Evolutionary conservation across 1,139 yeast genomes (phyloP).

Genomic region (Suhomyces atakaporum): DNA sequence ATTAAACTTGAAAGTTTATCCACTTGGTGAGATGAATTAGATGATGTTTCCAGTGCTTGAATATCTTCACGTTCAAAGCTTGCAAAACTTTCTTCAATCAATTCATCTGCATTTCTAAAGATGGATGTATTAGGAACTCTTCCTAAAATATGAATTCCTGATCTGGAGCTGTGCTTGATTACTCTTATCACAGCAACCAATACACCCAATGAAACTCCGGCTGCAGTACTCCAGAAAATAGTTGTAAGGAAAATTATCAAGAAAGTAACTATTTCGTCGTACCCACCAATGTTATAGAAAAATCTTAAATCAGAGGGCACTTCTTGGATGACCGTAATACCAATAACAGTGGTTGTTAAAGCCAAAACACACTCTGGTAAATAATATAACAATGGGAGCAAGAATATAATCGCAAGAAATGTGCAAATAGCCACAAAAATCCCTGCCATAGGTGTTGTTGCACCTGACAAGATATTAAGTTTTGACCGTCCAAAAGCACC

Average conservation of each 20-base stretch:
- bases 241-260: constrained; percentile 26
- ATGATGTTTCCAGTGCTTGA: neutral
- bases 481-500: constrained; percentile 42
- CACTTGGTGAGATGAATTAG: constrained; percentile 7
- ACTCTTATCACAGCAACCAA: constrained; percentile 31
- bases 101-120: constrained; percentile 38
- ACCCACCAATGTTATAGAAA: constrained; percentile 33
- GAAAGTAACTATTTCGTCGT: constrained; percentile 33
- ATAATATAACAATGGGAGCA: constrained; percentile 28
- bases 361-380: constrained; percentile 39
- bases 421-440: constrained; percentile 30
- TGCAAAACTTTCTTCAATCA: constrained; percentile 36
- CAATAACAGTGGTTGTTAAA: constrained; percentile 37
- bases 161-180: constrained; percentile 30
- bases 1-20: constrained; percentile 22
- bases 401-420: constrained; percentile 24
- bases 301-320: constrained; percentile 33
- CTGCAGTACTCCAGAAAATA: constrained; percentile 35
- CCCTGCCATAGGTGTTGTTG: constrained; percentile 36
- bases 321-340: constrained; percentile 38
- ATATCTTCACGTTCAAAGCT: constrained; percentile 16
- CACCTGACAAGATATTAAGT: constrained; percentile 36
- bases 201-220: constrained; percentile 35
- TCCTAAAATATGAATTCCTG: constrained; percentile 38
- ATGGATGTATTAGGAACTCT: constrained; percentile 33